These are phyloP conservation scores for Lactifluus echinatus DNA, from an alignment of 768 basidiomycete species.

Conservation along the genomic window DNA sequence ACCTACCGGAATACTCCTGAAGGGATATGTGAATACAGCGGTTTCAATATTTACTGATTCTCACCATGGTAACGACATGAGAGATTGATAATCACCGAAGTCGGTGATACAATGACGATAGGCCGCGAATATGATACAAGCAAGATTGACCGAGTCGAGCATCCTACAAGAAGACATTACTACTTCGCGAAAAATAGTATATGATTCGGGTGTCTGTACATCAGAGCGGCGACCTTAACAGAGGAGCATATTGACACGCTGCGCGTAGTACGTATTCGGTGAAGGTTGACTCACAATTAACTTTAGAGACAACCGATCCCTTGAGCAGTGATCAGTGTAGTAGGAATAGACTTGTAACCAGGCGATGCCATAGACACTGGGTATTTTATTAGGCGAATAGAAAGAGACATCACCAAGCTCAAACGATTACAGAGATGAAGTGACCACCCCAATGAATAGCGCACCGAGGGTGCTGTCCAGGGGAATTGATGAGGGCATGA, in stretches of 20 bases:
- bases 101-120: background rate
- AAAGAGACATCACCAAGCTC: background rate
- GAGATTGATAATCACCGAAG: background rate
- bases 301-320: background rate
- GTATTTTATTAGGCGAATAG: background rate
- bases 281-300: background rate
- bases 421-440: background rate
- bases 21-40: background rate
- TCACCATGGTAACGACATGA: background rate
- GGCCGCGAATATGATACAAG: background rate
- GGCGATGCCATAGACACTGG: background rate
- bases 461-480: background rate
- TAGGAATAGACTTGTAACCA: slow-evolving; percentile 2
- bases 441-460: background rate
- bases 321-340: background rate
- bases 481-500: background rate
- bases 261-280: background rate
- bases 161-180: background rate
- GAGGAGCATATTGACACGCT: background rate
- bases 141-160: background rate
- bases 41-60: background rate
- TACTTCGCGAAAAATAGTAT: background rate
- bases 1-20: background rate
- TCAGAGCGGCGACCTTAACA: background rate
- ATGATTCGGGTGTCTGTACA: background rate